Conservation (phyloP, 164 flowering plant genomes). For the Paratinospora sagittata region DNA sequence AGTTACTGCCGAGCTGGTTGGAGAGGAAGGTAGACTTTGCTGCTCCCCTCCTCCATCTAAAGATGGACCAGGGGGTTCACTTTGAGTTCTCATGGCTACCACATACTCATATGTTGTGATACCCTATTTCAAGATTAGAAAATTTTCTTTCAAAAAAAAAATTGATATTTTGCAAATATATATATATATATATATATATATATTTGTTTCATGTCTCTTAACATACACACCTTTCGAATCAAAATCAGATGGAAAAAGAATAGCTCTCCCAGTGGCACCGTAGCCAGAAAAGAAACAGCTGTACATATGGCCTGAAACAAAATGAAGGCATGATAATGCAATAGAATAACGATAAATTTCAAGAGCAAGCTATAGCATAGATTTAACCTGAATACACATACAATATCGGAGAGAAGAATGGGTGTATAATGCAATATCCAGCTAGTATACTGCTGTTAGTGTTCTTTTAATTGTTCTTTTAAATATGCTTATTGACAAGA, state of each 20-base stretch:
- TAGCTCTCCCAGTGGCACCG: slow-evolving; percentile 68
- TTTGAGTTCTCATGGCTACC: slow-evolving; percentile 91
- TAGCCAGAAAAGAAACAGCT: slow-evolving; percentile 64
- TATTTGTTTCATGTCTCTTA: neutral
- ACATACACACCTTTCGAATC: slow-evolving; percentile 62
- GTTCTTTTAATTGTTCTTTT: too few relatives aligned
- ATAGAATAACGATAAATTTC: neutral
- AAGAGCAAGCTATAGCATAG: neutral
- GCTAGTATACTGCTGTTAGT: too few relatives aligned
- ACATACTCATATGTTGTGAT: slow-evolving; percentile 92
- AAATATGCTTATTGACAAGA: too few relatives aligned
- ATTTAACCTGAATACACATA: neutral
- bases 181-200: too few relatives aligned
- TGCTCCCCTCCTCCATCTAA: slow-evolving; percentile 73
- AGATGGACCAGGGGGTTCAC: slow-evolving; percentile 91
- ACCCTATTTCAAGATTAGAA: slow-evolving; percentile 42
- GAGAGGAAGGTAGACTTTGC: slow-evolving; percentile 82
- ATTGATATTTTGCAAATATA: too few relatives aligned
- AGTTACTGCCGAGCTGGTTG: slow-evolving; percentile 78
- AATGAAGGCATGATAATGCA: neutral
- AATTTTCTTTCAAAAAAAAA: neutral
- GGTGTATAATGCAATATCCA: too few relatives aligned
- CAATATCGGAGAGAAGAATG: too few relatives aligned
- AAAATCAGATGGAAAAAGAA: slow-evolving; percentile 85
- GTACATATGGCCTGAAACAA: slow-evolving; percentile 66